These are phyloP conservation scores for Podospora tetraspora DNA, from an alignment of 495 filamentous ascomycete species.

Conservation along the genomic window DNA sequence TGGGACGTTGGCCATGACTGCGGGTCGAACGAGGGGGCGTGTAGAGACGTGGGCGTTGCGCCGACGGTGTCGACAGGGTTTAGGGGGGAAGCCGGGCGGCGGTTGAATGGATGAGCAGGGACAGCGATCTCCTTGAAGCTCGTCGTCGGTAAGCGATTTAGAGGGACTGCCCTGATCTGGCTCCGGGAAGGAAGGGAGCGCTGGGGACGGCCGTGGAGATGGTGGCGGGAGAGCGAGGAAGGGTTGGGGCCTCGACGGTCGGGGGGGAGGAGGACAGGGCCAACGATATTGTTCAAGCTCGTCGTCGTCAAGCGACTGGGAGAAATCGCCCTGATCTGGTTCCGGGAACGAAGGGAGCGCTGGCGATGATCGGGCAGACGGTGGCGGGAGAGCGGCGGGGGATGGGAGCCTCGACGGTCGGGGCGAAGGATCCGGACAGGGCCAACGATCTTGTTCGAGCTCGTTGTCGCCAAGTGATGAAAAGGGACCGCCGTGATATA, in stretches of 20 bases:
- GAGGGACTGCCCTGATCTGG: background rate
- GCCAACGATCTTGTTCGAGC: too few species aligned
- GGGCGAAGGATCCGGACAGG: background rate
- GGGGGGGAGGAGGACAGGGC: background rate
- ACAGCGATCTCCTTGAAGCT: background rate
- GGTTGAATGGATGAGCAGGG: background rate
- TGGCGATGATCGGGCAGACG: background rate
- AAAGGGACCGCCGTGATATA: too few species aligned
- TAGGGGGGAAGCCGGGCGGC: background rate
- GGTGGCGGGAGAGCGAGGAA: background rate
- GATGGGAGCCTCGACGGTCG: background rate
- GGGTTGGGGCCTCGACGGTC: background rate
- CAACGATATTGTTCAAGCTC: too few species aligned
- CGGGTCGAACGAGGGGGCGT: background rate
- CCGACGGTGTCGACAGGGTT: background rate
- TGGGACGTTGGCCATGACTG: constrained; percentile 44
- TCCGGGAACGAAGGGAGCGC: background rate
- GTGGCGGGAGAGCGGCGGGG: too few species aligned
- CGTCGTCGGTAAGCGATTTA: background rate
- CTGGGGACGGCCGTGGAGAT: background rate
- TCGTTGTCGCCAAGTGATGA: too few species aligned
- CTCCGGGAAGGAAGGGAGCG: background rate
- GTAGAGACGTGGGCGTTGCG: background rate
- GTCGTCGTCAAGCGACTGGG: background rate
- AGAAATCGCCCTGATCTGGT: background rate